Evolutionary conservation across 208 protist species (phyloP).

Genomic region (Wallacemonas sp.): DNA sequence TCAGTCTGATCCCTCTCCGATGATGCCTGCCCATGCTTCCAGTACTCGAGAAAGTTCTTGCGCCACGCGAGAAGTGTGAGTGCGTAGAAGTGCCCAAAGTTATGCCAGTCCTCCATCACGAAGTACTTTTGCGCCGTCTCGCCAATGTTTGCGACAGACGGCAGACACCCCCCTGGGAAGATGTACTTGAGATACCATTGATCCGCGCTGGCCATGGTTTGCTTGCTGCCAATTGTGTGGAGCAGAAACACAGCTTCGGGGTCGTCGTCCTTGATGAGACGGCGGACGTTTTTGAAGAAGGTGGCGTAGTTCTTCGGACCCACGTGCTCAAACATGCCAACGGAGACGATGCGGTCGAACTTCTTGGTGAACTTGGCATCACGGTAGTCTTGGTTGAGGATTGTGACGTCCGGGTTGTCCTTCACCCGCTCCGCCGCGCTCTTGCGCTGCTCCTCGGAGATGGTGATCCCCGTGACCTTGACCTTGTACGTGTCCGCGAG

Average conservation of each 20-base stretch:
- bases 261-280: constrained; percentile 57
- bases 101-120: constrained; percentile 65
- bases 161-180: constrained; percentile 73
- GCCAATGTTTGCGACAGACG: constrained; percentile 37
- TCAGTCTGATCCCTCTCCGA: constrained; percentile 15
- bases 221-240: constrained; percentile 71
- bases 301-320: constrained; percentile 75
- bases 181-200: constrained; percentile 87
- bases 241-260: constrained; percentile 58
- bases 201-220: constrained; percentile 61
- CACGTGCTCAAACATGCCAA: constrained; percentile 89
- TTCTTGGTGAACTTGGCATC: constrained; percentile 44
- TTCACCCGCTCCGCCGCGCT: constrained; percentile 31
- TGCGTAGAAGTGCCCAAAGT: constrained; percentile 63
- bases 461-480: constrained; percentile 72
- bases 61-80: constrained; percentile 57
- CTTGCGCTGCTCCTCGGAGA: constrained; percentile 57
- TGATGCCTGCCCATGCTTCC: constrained; percentile 24
- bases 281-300: constrained; percentile 64
- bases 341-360: constrained; percentile 76
- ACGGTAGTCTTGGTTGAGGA: constrained; percentile 75
- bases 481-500: constrained; percentile 61
- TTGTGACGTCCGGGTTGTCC: constrained; percentile 34
- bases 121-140: constrained; percentile 45
- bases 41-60: constrained; percentile 43